Base-by-base conservation (phyloP, 2,329 filamentous ascomycete genomes). In the Fusarium solani-melongenae region DNA sequence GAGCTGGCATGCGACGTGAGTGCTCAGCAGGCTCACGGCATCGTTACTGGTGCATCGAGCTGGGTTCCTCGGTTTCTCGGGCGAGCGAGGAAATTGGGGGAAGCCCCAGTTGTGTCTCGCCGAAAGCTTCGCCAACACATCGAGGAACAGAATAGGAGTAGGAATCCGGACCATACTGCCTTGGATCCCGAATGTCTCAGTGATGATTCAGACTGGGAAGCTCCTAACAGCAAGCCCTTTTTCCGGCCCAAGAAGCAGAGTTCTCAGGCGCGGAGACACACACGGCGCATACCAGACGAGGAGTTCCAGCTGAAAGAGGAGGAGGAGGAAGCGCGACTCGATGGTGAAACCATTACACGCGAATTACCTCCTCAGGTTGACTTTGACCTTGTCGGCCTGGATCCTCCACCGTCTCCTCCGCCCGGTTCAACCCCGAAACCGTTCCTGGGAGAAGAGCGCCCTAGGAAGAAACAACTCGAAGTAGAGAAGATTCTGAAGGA, bases 11-110 rank as follows among this genome's bases (percentile, higher is more conserved):
- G n/a, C n/a, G n/a, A n/a, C n/a, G n/a, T n/a, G n/a, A n/a, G n/a
- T n/a, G n/a, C n/a, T n/a, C n/a, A n/a, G n/a, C n/a, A n/a, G 31
- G 68, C 69, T 27, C 41, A 57, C 4, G 15, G 29, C 6, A 17
- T 9, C 6, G 9, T 33, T 12, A 9, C 6, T 2, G 24, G n/a
- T 14, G 22, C 22, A 24, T 24, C 41, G 14, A n/a, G 1, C 20
- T 68, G 71, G 55, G 24, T 65, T 17, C 38, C 66, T 27, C 72
- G 77, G 15, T 70, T 67, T 27, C 44, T 69, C 10, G 76, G 74
- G 22, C 70, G 79, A 56, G 76, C 72, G 39, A 77, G 79, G 17
- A 72, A 64, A 20, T 62, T 81, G 3, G 78, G 78, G 33, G 77
- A 79, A 59, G 38, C 58, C 7, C 62, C 72, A 7, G 31, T 74